Conservation (phyloP, 352 stramenopile genomes). For the Phytophthora aleatoria region DNA sequence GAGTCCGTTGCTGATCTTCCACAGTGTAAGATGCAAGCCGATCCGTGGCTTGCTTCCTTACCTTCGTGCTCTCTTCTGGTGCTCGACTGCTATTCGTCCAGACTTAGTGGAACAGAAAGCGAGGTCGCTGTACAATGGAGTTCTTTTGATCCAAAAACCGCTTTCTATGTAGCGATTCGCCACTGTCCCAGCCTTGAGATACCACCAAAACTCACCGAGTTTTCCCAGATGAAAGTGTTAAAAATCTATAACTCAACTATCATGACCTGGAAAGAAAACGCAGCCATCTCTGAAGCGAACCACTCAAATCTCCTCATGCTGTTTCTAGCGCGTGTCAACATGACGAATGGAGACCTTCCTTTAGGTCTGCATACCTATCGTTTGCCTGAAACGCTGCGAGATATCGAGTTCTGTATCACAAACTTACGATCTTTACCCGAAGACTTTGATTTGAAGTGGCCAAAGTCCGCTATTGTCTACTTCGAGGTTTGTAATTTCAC, state of each 20-base stretch:
- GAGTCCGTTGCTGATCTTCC: not conserved
- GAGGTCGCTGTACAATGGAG: conserved; percentile 28
- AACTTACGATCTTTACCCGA: too few relatives aligned
- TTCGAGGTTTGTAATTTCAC: conserved; percentile 6
- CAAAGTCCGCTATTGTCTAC: too few relatives aligned
- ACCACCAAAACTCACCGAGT: conserved; percentile 23
- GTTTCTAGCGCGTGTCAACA: conserved; percentile 29
- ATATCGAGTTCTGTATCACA: too few relatives aligned
- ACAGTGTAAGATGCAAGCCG: conserved; percentile 34
- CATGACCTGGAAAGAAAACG: conserved; percentile 24
- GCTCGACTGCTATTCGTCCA: conserved; percentile 25
- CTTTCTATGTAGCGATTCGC: conserved; percentile 38
- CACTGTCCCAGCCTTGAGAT: conserved; percentile 48
- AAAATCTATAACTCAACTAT: conserved; percentile 59
- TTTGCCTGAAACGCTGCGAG: too few relatives aligned
- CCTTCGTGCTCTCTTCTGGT: conserved; percentile 35
- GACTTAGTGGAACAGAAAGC: not conserved
- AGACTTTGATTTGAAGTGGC: conserved; percentile 2
- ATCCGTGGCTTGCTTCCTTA: conserved; percentile 29
- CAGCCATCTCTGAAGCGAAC: conserved; percentile 27
- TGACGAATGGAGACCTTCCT: too few relatives aligned
- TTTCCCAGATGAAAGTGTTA: conserved; percentile 36
- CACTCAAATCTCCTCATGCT: conserved; percentile 37
- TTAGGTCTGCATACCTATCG: too few relatives aligned
- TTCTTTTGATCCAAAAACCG: conserved; percentile 9